A percentile compares a stretch with the other conserved stretches of the same genome.
These are phyloP conservation scores for Xylaria multiplex DNA, from an alignment of 2,329 filamentous ascomycete species.

Conservation along the genomic window DNA sequence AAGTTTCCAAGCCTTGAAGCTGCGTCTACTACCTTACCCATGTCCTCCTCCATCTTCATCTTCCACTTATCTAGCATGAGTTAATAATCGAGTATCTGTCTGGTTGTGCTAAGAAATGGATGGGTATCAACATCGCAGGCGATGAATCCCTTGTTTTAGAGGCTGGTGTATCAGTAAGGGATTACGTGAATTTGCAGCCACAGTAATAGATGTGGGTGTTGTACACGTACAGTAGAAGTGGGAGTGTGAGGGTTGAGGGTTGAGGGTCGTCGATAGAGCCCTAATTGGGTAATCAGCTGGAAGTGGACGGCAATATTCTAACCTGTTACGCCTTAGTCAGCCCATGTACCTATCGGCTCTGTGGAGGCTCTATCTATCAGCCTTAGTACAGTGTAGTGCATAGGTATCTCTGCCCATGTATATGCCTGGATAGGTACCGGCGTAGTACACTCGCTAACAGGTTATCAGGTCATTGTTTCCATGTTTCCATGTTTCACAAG, in stretches of 20 bases:
- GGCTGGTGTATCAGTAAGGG: constrained; percentile 1
- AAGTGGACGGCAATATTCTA: not conserved
- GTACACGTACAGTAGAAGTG: constrained; percentile 12
- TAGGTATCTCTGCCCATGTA: not conserved
- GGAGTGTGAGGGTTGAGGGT: not conserved
- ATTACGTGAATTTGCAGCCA: constrained; percentile 18
- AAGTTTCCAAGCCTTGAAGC: constrained; percentile 1
- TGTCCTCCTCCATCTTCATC: not conserved
- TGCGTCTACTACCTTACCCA: not conserved
- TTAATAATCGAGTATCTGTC: not conserved
- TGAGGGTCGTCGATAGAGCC: constrained; percentile 15
- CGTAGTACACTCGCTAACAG: no score
- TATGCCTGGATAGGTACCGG: no score
- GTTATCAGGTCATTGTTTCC: not conserved
- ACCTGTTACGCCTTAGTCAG: constrained; percentile 11
- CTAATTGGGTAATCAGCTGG: not conserved
- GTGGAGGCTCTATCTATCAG: not conserved
- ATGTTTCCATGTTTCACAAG: constrained; percentile 13
- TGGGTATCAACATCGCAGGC: not conserved
- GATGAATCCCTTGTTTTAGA: not conserved
- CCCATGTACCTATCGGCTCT: not conserved
- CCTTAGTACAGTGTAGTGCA: not conserved
- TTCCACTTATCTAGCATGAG: not conserved
- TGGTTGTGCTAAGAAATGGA: not conserved
- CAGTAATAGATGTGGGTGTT: constrained; percentile 26